Percentiles rank a stretch among this genome's conserved stretches.
These are phyloP conservation scores for Candida albicans DNA, from an alignment of 1,139 yeast species.

Conservation along the genomic window DNA sequence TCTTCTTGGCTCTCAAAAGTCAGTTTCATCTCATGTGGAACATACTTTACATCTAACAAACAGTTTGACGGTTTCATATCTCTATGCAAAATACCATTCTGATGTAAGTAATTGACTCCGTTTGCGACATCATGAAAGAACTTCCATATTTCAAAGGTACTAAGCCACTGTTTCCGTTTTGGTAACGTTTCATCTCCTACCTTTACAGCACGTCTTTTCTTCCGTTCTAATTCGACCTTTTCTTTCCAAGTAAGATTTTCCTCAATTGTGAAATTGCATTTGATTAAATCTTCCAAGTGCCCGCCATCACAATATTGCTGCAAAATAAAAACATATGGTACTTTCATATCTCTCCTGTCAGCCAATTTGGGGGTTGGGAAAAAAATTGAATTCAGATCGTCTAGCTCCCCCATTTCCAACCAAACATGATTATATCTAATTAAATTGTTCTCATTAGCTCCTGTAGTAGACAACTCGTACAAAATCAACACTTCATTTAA, in stretches of 20 bases:
- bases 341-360: constrained; percentile 18
- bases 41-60: constrained; percentile 49
- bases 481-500: constrained; percentile 73
- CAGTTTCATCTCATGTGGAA: constrained; percentile 11
- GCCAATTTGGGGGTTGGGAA: constrained; percentile 15
- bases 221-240: constrained; percentile 26
- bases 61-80: constrained; percentile 91
- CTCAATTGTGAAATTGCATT: constrained; percentile 27
- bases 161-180: constrained; percentile 24
- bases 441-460: constrained; percentile 54
- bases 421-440: constrained; percentile 90
- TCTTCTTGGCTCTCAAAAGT: constrained; percentile 15
- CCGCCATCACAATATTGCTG: constrained; percentile 92
- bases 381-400: constrained; percentile 40
- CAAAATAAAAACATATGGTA: constrained; percentile 81
- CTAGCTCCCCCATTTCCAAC: constrained; percentile 71
- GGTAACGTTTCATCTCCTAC: constrained; percentile 2
- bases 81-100: constrained; percentile 74
- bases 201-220: constrained; percentile 20
- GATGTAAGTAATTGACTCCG: constrained; percentile 74
- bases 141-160: constrained; percentile 49
- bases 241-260: constrained; percentile 26
- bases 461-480: constrained; percentile 44
- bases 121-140: constrained; percentile 65
- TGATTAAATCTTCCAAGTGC: constrained; percentile 69